phyloP scores from a whole-genome alignment of 257 asterid species.

The Galeopsis tetrahit region DNA sequence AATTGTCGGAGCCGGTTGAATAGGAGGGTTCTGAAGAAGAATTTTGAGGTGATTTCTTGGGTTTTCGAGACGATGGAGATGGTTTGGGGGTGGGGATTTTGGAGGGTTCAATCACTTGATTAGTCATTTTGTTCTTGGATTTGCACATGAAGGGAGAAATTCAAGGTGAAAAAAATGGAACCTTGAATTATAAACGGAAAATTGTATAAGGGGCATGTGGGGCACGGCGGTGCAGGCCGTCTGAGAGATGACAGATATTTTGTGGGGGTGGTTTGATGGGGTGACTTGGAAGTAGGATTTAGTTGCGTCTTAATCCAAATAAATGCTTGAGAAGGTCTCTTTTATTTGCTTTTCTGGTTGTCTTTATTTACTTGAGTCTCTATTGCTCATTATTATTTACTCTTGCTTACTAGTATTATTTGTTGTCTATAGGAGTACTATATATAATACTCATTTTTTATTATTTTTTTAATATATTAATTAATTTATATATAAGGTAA shows the following conservation, averaged over 20 bases:
- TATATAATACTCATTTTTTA: no score
- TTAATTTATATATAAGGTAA: no score
- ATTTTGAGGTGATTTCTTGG: constrained; percentile 36
- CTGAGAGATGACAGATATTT: background rate
- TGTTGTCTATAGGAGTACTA: no score
- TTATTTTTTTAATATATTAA: no score
- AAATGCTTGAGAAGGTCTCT: no score
- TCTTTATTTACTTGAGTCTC: no score
- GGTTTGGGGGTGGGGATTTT: constrained; percentile 34
- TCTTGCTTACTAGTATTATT: no score
- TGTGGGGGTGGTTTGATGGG: no score
- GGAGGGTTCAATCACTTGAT: constrained; percentile 45
- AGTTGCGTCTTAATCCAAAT: constrained; percentile 31
- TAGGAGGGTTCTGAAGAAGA: constrained; percentile 35
- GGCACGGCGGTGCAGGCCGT: constrained; percentile 27
- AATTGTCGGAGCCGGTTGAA: constrained; percentile 44
- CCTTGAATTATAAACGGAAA: background rate
- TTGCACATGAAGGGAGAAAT: constrained; percentile 49
- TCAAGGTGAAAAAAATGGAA: background rate
- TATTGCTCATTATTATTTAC: no score
- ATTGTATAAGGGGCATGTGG: constrained; percentile 2
- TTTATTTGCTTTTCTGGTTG: no score
- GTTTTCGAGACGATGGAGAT: constrained; percentile 38
- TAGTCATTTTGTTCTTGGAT: constrained; percentile 53
- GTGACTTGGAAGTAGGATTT: constrained; percentile 6